Evolutionary conservation across 345 rosid species (phyloP).

Genomic region (Geranium rotundifolium): DNA sequence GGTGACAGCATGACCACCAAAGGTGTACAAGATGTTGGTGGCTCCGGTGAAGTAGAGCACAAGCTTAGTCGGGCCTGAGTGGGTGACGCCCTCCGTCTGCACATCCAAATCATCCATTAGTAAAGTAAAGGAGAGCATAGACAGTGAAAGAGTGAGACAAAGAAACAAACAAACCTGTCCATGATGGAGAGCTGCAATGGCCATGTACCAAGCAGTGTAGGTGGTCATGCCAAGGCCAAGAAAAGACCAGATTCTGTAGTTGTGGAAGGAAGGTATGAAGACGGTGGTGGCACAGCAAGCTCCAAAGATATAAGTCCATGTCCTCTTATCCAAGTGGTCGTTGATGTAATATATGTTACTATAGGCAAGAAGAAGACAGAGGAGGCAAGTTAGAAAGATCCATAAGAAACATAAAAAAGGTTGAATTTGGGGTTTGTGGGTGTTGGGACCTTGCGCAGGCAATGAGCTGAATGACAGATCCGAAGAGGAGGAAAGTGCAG

Average conservation of each 20-base stretch:
- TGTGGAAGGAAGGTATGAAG: conserved; percentile 94
- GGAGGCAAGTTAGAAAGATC: neutral
- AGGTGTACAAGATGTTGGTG: conserved; percentile 91
- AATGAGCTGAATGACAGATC: conserved; percentile 96
- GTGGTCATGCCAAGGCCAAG: conserved; percentile 98
- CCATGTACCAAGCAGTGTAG: conserved; percentile 96
- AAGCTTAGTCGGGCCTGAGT: conserved; percentile 63
- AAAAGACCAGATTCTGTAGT: conserved; percentile 97
- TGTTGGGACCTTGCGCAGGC: conserved; percentile 77
- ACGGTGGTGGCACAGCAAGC: conserved; percentile 99
- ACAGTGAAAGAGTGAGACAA: too few relatives aligned
- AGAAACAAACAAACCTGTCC: conserved; percentile 50
- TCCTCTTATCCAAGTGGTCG: conserved; percentile 89
- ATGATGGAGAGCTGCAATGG: conserved; percentile 64
- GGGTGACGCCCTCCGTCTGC: conserved; percentile 57
- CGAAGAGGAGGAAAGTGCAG: conserved; percentile 93
- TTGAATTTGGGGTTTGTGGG: conserved; percentile 1
- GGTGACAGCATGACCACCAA: conserved; percentile 98
- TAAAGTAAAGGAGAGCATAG: too few relatives aligned
- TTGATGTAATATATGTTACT: conserved; percentile 97
- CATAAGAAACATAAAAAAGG: conserved; percentile 4
- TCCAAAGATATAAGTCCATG: conserved; percentile 99
- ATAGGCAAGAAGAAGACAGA: conserved; percentile 4
- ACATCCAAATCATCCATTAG: neutral
- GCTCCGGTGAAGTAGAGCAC: conserved; percentile 99